Evolutionary conservation across 2,329 filamentous ascomycete genomes (phyloP), one percentile per base, ranked within the genome.

Genomic region (Thielaviopsis populi): DNA sequence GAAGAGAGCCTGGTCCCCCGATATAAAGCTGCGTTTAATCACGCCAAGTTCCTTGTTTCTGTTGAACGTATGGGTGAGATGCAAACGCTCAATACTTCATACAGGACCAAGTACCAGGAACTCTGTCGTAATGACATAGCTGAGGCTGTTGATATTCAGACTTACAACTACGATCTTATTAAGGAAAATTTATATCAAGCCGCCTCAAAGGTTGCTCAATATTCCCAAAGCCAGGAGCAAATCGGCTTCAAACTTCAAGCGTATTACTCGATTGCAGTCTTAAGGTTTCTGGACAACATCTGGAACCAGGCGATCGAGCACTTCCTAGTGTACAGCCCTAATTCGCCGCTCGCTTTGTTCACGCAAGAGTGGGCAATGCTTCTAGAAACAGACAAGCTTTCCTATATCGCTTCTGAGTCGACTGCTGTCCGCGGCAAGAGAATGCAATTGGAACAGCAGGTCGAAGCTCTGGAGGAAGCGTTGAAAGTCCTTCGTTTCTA

Each of bases 341-440:
- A 64, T 0, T 72, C 70, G 2, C 72, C 72, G 1, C 68, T 74
- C 15, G 48, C 40, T 0, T 66, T 73, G 13, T 71, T 74, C 40
- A 69, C 66, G 13, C 69, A 72, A 41, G 65, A 72, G 1, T 73
- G 71, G 71, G 72, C 73, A 5, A 67, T 71, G 17, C 30, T 67
- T 0, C 63, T 74, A 43, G 61, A 67, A 1, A 7, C 66, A 0
- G 68, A 69, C 0, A 42, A 69, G 63, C 68, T 74, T 1, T 62
- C 68, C 13, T 62, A 59, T 10, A 71, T 73, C 10, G 71, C 69
- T 0, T 69, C 69, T 0, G 72, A 73, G 64, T 66, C 68, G 27
- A 69, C 70, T 0, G 69, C 68, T 0, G 71, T 75, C 0, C 74
- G 73, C 54, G 71, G 73, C 6, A 73, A 72, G 41, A 75, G 83